phyloP scores from a whole-genome alignment of 768 basidiomycete species.

The Pulveroboletus sp. region DNA sequence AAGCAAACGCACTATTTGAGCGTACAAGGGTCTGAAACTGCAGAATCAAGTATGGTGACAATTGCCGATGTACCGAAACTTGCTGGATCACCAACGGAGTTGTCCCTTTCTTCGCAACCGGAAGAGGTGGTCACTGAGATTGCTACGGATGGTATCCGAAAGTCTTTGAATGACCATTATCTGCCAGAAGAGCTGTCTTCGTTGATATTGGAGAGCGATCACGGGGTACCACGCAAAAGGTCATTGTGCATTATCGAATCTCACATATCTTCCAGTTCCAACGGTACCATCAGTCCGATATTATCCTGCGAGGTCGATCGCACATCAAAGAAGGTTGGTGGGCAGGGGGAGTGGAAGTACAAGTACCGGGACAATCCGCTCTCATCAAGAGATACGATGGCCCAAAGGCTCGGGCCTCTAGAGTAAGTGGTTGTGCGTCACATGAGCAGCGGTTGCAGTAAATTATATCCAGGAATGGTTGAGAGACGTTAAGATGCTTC shows the following conservation, averaged over 20 bases:
- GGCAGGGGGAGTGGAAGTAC: constrained; percentile 38
- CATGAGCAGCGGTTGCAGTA: background rate
- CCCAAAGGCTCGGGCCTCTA: constrained; percentile 27
- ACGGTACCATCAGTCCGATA: constrained; percentile 48
- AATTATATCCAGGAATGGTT: constrained; percentile 39
- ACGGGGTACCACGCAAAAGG: constrained; percentile 28
- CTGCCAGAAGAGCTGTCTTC: constrained; percentile 20
- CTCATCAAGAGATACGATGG: constrained; percentile 45
- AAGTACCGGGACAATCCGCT: constrained; percentile 36
- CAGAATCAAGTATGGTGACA: background rate
- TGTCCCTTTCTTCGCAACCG: background rate
- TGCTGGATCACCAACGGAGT: background rate
- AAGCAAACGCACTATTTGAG: background rate
- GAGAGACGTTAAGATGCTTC: constrained; percentile 45
- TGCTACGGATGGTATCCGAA: constrained; percentile 11
- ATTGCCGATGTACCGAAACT: constrained; percentile 2
- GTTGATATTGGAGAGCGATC: constrained; percentile 24
- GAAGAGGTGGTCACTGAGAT: constrained; percentile 20
- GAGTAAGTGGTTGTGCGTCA: constrained; percentile 20
- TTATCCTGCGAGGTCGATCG: constrained; percentile 35
- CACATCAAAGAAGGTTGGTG: constrained; percentile 45
- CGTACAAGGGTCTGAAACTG: background rate
- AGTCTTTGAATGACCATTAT: constrained; percentile 19
- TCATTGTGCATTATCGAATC: background rate
- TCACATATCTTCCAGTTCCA: constrained; percentile 32